Conservation (phyloP, 2,329 filamentous ascomycete species). For the Xylariaceae sp. region DNA sequence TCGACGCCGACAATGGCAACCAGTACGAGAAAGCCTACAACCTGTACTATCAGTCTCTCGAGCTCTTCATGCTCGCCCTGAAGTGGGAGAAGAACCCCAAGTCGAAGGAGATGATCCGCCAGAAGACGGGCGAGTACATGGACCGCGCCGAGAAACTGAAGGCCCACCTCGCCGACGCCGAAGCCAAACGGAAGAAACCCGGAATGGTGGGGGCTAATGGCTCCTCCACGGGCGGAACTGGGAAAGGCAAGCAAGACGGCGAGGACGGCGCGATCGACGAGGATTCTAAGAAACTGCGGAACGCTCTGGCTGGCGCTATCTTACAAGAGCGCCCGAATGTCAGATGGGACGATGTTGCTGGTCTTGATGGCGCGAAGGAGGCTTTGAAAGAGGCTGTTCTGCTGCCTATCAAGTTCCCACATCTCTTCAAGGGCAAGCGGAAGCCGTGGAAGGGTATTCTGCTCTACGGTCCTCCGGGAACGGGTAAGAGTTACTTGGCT, state of each 20-base stretch:
- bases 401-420: slow-evolving; percentile 95
- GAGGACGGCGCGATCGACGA: slow-evolving; percentile 66
- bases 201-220: slow-evolving; percentile 69
- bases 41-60: slow-evolving; percentile 89
- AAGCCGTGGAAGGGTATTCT: slow-evolving; percentile 98
- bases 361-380: slow-evolving; percentile 89
- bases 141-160: slow-evolving; percentile 98
- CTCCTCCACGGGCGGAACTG: slow-evolving; percentile 56
- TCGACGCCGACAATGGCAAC: slow-evolving; percentile 89
- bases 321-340: slow-evolving; percentile 93
- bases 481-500: slow-evolving; percentile 94
- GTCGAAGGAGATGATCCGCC: slow-evolving; percentile 94
- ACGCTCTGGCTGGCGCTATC: slow-evolving; percentile 85
- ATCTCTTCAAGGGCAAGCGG: slow-evolving; percentile 90
- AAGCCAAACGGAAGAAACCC: slow-evolving; percentile 65
- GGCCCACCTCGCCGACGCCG: slow-evolving; percentile 72
- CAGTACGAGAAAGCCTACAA: slow-evolving; percentile 98
- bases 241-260: slow-evolving; percentile 50
- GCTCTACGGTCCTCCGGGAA: slow-evolving; percentile 92
- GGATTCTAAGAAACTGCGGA: slow-evolving; percentile 91
- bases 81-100: slow-evolving; percentile 99
- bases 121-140: slow-evolving; percentile 96
- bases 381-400: slow-evolving; percentile 97
- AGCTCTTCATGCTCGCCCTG: slow-evolving; percentile 96
- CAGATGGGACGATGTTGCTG: slow-evolving; percentile 96